A percentile compares a stretch with the other conserved stretches of the same genome.
phyloP scores from a whole-genome alignment of 495 filamentous ascomycete species.

The Penicillium waksmanii region DNA sequence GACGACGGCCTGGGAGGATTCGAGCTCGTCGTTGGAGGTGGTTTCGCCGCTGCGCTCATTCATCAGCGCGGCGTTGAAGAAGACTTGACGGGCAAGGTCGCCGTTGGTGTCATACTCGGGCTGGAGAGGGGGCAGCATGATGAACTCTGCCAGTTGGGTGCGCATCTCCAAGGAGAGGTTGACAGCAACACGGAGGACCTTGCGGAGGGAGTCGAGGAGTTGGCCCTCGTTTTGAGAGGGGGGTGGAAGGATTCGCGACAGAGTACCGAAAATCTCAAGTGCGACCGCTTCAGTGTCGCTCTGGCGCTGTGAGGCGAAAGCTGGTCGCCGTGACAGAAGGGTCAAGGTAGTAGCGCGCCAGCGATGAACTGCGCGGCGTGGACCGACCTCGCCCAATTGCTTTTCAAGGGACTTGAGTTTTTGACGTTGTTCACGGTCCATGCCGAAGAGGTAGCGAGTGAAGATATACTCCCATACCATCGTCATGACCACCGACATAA shows the following conservation, averaged over 20 bases:
- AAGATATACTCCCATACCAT: constrained; percentile 99
- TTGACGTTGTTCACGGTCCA: constrained; percentile 96
- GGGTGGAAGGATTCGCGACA: constrained; percentile 81
- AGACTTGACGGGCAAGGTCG: constrained; percentile 78
- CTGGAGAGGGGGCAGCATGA: constrained; percentile 94
- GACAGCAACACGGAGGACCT: constrained; percentile 81
- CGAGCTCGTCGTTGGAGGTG: constrained; percentile 73
- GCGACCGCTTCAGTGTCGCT: constrained; percentile 89
- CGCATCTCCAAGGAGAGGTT: constrained; percentile 94
- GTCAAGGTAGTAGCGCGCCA: constrained; percentile 96
- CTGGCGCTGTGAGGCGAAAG: constrained; percentile 74
- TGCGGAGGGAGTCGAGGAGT: constrained; percentile 77
- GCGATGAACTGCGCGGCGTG: constrained; percentile 79
- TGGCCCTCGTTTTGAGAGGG: constrained; percentile 73
- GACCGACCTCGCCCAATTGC: constrained; percentile 83
- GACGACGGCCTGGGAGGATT: constrained; percentile 74
- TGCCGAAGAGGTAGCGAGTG: constrained; percentile 94
- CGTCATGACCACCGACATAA: constrained; percentile 96
- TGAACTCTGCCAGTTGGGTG: constrained; percentile 91
- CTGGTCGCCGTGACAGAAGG: constrained; percentile 73
- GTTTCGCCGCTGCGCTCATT: constrained; percentile 80
- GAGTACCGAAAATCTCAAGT: constrained; percentile 77
- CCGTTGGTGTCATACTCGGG: constrained; percentile 94
- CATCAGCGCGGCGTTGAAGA: constrained; percentile 90
- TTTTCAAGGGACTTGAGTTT: constrained; percentile 95